Base-by-base conservation (phyloP, 1,139 yeast species). In the Debaryomycetaceae sp. region DNA sequence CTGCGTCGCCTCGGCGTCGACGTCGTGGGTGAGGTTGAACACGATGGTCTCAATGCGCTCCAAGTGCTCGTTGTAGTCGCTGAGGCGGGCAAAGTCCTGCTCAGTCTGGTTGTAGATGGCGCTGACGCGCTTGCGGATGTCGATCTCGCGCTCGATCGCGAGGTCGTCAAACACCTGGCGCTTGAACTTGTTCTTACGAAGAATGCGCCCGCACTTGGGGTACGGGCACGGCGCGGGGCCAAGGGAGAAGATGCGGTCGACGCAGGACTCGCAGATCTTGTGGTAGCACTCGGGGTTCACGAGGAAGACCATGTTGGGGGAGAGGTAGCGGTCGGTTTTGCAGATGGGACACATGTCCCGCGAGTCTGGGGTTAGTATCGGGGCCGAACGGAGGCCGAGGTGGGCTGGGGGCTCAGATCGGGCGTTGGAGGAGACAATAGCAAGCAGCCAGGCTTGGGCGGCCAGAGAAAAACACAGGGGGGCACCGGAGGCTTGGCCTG, bases 161-260 rank as follows among this genome's bases (percentile, higher is more conserved):
- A 91, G 75, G 55, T 91, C 97, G 44, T 89, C 96, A 53, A 91
- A 91, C 4, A 86, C 72, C 58, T 91, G 98, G 28, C 85, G 75
- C 58, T 91, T 91, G 64, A 91, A 91, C 58, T 78, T 78, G 61
- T 86, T 86, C 66, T 84, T 84, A 43, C 98, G 66, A 40, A 91
- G 61, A 9, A 82, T 85, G 63, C 83, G 85, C 32, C 83, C 89
- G 62, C 99, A 91, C 31, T 82, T 80, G 5, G 91, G 86, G 53
- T 88, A 89, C 1, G 98, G 98, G 55, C 98, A 91, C 16, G 91
- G 93, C 0, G 96, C 93, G 1, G 98, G 98, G 4, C 99, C 99
- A 30, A 84, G 61, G 9, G 95, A 78, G 54, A 86, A 91, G 34
- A 91, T 86, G 44, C 97, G 70, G 56, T 89, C 97, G 27, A 88